Evolutionary conservation across 177 flowering plant species (phyloP).

Genomic region (Vitis hybrid): DNA sequence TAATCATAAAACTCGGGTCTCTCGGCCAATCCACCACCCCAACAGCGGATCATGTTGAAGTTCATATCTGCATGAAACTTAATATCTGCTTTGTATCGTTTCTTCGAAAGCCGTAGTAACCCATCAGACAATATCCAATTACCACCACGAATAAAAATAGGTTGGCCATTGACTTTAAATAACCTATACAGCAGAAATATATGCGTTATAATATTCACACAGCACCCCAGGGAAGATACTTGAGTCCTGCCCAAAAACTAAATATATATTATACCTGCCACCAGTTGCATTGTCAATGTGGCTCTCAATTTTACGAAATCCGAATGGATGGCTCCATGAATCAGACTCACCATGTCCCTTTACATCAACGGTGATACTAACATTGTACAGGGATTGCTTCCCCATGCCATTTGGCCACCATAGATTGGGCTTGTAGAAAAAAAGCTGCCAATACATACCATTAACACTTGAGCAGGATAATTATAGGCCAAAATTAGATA

Average conservation of each 20-base stretch:
- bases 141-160: slow-evolving; percentile 93
- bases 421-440: slow-evolving; percentile 91
- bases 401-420: slow-evolving; percentile 99
- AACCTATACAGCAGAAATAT: slow-evolving; percentile 40
- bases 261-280: slow-evolving; percentile 64
- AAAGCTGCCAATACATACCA: slow-evolving; percentile 55
- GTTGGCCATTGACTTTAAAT: slow-evolving; percentile 94
- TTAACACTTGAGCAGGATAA: slow-evolving; percentile 11
- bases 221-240: not conserved
- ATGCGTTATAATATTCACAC: slow-evolving; percentile 1
- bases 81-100: slow-evolving; percentile 85
- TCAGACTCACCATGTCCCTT: slow-evolving; percentile 88
- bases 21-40: slow-evolving; percentile 99
- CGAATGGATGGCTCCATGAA: slow-evolving; percentile 75
- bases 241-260: not conserved
- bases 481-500: not conserved
- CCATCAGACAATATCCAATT: slow-evolving; percentile 99
- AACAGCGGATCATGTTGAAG: slow-evolving; percentile 96
- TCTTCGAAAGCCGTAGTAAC: slow-evolving; percentile 71
- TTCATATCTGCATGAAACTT: slow-evolving; percentile 99
- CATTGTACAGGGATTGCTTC: slow-evolving; percentile 79
- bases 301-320: slow-evolving; percentile 93
- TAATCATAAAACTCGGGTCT: slow-evolving; percentile 97
- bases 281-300: slow-evolving; percentile 78
- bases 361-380: slow-evolving; percentile 68